Evolutionary conservation across 2,329 filamentous ascomycete species (phyloP), one percentile per base, ranked within the genome.

Genomic region (Chrysoporthe austroafricana): DNA sequence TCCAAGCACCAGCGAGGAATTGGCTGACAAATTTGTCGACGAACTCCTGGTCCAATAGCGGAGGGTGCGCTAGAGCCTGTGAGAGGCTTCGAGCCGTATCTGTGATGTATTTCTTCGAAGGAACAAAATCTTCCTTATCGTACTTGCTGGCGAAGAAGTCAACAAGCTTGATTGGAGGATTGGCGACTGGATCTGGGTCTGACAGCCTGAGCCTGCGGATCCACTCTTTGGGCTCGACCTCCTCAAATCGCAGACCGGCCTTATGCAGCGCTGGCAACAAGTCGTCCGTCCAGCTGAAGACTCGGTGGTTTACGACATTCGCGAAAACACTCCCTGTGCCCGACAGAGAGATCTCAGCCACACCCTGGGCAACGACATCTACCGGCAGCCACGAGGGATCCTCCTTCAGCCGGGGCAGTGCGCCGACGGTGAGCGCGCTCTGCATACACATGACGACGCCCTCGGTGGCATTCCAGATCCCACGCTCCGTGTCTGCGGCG

Each of bases 381-480:
- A 83, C 83, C 0, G 82, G 82, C 6, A 84, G 70, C 82, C 82
- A 85, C 0, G 77, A 78, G 3, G 78, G 77, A 0, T 73, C 77
- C 74, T 86, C 83, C 2, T 80, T 73, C 2, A 88, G 75, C 11
- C 73, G 73, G 2, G 84, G 84, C 4, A 87, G 74, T 0, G 77
- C 75, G 0, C 81, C 81, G 1, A 82, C 77, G 0, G 82, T 81
- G 1, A 73, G 73, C 0, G 81, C 82, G 1, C 77, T 81, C 44
- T 81, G 81, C 0, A 88, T 74, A 73, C 87, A 81, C 54, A 87
- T 72, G 0, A 86, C 83, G 32, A 86, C 84, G 0, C 83, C 84
- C 69, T 86, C 85, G 0, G 77, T 81, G 3, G 74, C 73, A 70
- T 84, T 86, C 85, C 85, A 87, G 2, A 83, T 72, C 1, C 84